Conservation (phyloP, 2,329 filamentous ascomycete species). For the Aureobasidium subglaciale region DNA sequence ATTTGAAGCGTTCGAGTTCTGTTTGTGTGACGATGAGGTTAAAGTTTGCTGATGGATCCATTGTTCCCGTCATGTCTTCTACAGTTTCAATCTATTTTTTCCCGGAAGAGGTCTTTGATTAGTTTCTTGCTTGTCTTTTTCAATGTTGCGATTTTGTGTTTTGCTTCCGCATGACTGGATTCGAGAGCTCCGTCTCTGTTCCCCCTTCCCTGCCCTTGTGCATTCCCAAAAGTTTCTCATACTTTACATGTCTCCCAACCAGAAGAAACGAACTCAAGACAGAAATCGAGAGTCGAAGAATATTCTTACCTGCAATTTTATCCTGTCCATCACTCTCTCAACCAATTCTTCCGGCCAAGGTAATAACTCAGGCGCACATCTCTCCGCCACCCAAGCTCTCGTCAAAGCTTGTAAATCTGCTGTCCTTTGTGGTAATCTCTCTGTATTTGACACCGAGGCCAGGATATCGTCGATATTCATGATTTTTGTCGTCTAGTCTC, state of each 20-base stretch:
- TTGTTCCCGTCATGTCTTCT: constrained; percentile 63
- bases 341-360: constrained; percentile 71
- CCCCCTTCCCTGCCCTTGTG: background rate
- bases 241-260: background rate
- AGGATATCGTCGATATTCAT: constrained; percentile 49
- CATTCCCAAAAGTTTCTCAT: background rate
- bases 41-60: constrained; percentile 89
- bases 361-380: constrained; percentile 81
- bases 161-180: no score
- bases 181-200: no score
- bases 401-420: constrained; percentile 83
- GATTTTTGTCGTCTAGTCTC: background rate
- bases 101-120: background rate
- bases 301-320: constrained; percentile 23
- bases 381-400: constrained; percentile 87
- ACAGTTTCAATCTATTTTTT: constrained; percentile 39
- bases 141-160: background rate
- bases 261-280: background rate
- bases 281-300: background rate
- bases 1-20: constrained; percentile 90
- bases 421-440: constrained; percentile 48
- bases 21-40: constrained; percentile 92
- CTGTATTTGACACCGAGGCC: constrained; percentile 38
- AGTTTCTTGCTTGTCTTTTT: background rate
- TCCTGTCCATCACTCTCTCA: constrained; percentile 60